A percentile compares a stretch with the other conserved stretches of the same genome.
phyloP scores from a whole-genome alignment of 345 rosid genomes.

The Salix exigua region DNA sequence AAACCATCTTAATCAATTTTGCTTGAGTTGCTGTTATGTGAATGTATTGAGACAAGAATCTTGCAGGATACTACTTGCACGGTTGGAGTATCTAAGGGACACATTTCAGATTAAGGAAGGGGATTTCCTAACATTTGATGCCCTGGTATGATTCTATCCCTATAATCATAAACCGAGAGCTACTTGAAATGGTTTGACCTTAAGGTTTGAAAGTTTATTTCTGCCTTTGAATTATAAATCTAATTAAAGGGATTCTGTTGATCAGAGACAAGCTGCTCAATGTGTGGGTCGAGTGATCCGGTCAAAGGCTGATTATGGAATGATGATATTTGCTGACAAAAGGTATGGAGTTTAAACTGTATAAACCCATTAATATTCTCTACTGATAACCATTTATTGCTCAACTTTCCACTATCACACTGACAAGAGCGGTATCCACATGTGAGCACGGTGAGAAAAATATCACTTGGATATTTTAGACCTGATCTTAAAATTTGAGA shows the following conservation, averaged over 20 bases:
- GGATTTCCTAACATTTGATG: slow-evolving; percentile 93
- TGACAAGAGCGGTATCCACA: not conserved
- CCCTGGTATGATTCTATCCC: slow-evolving; percentile 57
- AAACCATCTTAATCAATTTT: not conserved
- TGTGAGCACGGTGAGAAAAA: not conserved
- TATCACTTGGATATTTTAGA: not conserved
- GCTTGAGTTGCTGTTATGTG: not conserved
- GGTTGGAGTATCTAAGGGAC: slow-evolving; percentile 91
- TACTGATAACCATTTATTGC: not conserved
- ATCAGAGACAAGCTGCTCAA: slow-evolving; percentile 99
- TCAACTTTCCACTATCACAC: not conserved
- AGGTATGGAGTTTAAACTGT: slow-evolving; percentile 40
- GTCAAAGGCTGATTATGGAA: slow-evolving; percentile 98
- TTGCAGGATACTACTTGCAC: slow-evolving; percentile 78
- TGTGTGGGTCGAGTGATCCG: slow-evolving; percentile 95
- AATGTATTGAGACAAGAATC: not conserved
- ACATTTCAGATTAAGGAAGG: slow-evolving; percentile 98
- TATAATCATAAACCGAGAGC: not conserved
- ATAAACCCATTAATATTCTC: not conserved
- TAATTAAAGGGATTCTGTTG: slow-evolving; percentile 11
- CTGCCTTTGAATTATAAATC: slow-evolving; percentile 1
- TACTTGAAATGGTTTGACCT: not conserved
- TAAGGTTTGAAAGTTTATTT: not conserved
- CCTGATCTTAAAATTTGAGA: not conserved
- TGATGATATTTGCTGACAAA: slow-evolving; percentile 99